Evolutionary conservation across 139 green algal species (phyloP).

Genomic region (Pseudopediastrum boryanum): DNA sequence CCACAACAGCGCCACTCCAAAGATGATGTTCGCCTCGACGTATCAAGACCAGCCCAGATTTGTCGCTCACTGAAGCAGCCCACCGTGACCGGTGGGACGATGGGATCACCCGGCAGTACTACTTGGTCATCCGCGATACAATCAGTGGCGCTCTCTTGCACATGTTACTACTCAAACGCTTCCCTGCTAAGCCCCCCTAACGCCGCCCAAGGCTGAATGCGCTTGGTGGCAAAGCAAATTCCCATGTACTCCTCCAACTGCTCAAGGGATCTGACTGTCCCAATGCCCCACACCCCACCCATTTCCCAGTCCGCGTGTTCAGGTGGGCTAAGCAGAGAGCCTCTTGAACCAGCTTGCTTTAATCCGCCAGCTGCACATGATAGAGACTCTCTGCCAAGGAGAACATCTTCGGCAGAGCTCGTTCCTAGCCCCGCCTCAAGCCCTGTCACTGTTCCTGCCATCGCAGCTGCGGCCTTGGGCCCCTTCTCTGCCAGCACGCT

Average conservation of each 20-base stretch:
- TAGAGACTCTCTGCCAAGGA: neutral
- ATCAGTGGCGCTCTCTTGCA: too few species aligned
- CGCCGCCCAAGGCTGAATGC: neutral
- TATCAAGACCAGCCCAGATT: too few species aligned
- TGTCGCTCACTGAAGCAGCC: too few species aligned
- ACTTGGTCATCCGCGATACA: too few species aligned
- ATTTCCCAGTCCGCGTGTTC: constrained; percentile 23
- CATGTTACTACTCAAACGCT: neutral
- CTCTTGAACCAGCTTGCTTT: neutral
- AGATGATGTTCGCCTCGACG: too few species aligned
- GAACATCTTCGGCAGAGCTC: constrained; percentile 1
- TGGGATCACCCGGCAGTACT: too few species aligned
- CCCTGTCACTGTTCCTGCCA: neutral
- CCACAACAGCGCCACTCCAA: too few species aligned
- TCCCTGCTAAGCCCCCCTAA: neutral
- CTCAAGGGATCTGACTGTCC: constrained; percentile 30
- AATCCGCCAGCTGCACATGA: neutral
- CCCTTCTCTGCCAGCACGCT: neutral
- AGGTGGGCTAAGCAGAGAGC: neutral
- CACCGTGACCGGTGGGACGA: too few species aligned
- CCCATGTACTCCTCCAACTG: constrained; percentile 37
- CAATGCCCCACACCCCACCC: constrained; percentile 50
- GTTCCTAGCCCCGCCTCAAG: neutral
- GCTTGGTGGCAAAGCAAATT: constrained; percentile 32
- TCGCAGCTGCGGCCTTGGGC: neutral